phyloP scores from a whole-genome alignment of 1,284 basidiomycete genomes.

The Puccinia coronata region DNA sequence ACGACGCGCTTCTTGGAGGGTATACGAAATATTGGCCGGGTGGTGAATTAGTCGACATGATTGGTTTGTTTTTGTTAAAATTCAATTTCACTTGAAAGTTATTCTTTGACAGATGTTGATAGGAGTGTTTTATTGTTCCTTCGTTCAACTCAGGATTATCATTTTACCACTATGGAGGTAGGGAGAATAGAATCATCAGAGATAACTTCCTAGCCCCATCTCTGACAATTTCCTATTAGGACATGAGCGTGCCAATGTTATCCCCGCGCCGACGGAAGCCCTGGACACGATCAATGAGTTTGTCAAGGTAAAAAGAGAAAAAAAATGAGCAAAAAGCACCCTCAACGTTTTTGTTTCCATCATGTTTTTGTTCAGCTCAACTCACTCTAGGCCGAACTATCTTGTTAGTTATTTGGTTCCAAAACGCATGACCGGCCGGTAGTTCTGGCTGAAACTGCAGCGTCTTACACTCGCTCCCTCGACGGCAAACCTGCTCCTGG shows the following conservation, averaged over 20 bases:
- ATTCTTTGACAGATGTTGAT: background rate
- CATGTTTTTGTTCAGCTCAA: background rate
- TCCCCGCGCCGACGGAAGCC: conserved; percentile 32
- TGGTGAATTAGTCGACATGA: conserved; percentile 29
- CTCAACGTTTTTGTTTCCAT: no score
- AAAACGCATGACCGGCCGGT: conserved; percentile 3
- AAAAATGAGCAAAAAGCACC: no score
- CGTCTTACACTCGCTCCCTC: conserved; percentile 29
- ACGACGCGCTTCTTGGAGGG: conserved; percentile 30
- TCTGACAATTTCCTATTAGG: background rate
- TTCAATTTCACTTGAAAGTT: no score
- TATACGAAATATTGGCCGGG: conserved; percentile 46
- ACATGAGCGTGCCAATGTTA: conserved; percentile 15
- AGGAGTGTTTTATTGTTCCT: no score
- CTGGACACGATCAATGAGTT: conserved; percentile 34
- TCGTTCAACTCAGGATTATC: conserved; percentile 11
- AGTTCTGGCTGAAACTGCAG: conserved; percentile 31
- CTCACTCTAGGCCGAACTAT: background rate
- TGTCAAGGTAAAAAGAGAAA: conserved; percentile 14
- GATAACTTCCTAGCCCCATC: background rate
- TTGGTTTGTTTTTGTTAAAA: background rate
- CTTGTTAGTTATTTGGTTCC: conserved; percentile 17
- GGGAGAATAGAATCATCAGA: no score
- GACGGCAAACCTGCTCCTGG: conserved; percentile 7
- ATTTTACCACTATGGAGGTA: conserved; percentile 49